Evolutionary conservation across 495 filamentous ascomycete genomes (phyloP), one percentile per base, ranked within the genome.

Genomic region (Penicillium fimorum): DNA sequence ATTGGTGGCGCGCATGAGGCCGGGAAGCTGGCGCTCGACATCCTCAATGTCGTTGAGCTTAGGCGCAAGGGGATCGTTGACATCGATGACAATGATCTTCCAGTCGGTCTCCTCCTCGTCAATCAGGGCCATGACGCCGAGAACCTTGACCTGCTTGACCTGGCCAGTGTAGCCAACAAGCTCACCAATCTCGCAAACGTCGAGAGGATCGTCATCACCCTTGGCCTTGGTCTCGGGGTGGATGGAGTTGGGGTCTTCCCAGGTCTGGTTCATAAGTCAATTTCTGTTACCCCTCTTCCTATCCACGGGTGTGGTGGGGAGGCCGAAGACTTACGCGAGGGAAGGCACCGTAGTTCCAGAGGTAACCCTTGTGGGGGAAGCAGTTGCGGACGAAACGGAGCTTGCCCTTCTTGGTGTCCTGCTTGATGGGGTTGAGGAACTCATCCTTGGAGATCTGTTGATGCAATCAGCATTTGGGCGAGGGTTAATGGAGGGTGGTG

Each of bases 311-410:
- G n/a, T 42, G 9, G 12, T 15, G 25, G n/a, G 17, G 7, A 22
- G 27, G 33, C 7, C 8, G 29, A 12, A n/a, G 15, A 70, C 80
- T 59, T 81, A 92, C 90, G 82, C 94, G 94, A 65, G 95, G 94
- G 86, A 99, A 97, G 77, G 91, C 91, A 76, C 94, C 94, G 75
- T 99, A 99, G 84, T 97, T 99, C 95, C 95, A 99, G 61, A 97
- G 89, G 75, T 97, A 99, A 50, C 94, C 94, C 84, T 97, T 96
- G 85, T 99, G 95, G 61, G 94, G 94, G 84, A 99, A 99, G 85
- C 94, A 97, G 87, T 99, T 99, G 76, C 94, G 91, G 74, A 99
- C 95, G 73, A 85, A 99, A 63, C 94, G 90, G 57, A 97, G 75
- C 70, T 80, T 78, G 65, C 74, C 78, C 72, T 79, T 79, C 69